phyloP scores from a whole-genome alignment of 2,329 filamentous ascomycete species.

The Ascochyta viciae-villosae region DNA sequence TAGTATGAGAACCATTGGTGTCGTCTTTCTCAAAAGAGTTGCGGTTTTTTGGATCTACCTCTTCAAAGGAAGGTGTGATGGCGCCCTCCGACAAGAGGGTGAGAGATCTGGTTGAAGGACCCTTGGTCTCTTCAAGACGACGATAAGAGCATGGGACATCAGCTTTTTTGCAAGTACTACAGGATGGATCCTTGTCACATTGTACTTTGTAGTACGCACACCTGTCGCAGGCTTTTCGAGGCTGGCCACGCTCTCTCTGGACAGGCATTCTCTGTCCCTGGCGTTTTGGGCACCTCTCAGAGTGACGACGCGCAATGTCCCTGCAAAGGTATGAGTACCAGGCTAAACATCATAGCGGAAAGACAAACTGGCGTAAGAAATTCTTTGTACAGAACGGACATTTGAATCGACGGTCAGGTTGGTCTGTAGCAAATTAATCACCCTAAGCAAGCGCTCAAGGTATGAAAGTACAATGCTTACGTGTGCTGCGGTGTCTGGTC shows the following conservation, averaged over 20 bases:
- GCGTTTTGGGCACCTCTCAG: conserved; percentile 2
- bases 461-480: not conserved
- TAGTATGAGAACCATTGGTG: not conserved
- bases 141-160: not conserved
- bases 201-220: not conserved
- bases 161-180: not conserved
- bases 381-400: conserved; percentile 2
- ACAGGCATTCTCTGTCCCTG: not conserved
- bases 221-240: conserved; percentile 4
- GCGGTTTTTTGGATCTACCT: too few species aligned
- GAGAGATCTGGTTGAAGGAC: too few species aligned
- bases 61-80: too few species aligned
- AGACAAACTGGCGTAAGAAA: not conserved
- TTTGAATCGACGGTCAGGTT: not conserved
- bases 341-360: not conserved
- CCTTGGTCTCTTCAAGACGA: not conserved
- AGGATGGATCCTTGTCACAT: not conserved
- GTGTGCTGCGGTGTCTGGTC: not conserved
- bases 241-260: conserved; percentile 1
- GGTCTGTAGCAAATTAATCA: not conserved
- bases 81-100: too few species aligned
- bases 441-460: not conserved
- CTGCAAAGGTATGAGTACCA: not conserved
- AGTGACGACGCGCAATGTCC: conserved; percentile 6
- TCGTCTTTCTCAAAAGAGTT: too few species aligned